These are phyloP conservation scores for Cordyceps tenuipes DNA, from an alignment of 2,329 filamentous ascomycete species.

Conservation along the genomic window DNA sequence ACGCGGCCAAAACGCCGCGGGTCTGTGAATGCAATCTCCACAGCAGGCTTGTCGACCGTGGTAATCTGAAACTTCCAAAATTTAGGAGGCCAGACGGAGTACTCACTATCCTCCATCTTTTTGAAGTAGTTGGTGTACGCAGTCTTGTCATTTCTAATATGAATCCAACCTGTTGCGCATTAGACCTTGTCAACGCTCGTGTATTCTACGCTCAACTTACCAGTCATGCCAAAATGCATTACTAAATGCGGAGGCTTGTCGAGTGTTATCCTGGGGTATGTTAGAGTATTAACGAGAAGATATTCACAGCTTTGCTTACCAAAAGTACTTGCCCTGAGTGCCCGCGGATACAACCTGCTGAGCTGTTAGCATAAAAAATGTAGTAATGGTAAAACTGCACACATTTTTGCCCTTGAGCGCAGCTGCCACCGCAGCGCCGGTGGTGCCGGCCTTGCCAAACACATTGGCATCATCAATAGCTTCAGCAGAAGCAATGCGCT, in stretches of 20 bases:
- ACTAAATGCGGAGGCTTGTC: constrained; percentile 76
- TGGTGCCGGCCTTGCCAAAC: constrained; percentile 85
- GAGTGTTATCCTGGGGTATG: constrained; percentile 37
- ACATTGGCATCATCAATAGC: constrained; percentile 75
- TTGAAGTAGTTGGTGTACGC: constrained; percentile 79
- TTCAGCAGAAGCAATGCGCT: constrained; percentile 61
- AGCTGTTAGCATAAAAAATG: constrained; percentile 1
- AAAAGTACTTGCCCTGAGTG: constrained; percentile 96
- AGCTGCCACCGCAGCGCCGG: constrained; percentile 62
- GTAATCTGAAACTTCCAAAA: constrained; percentile 81
- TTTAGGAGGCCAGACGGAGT: constrained; percentile 72
- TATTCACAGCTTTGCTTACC: constrained; percentile 35
- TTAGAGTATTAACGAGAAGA: not conserved
- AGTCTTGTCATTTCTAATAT: constrained; percentile 71
- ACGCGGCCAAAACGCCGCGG: constrained; percentile 70
- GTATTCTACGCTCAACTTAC: constrained; percentile 21
- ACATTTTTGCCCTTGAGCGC: constrained; percentile 66
- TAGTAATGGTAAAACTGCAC: not conserved
- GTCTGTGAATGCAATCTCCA: constrained; percentile 75
- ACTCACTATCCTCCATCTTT: constrained; percentile 51
- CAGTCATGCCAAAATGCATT: constrained; percentile 76
- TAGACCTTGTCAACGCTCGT: not conserved
- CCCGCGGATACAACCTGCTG: constrained; percentile 53
- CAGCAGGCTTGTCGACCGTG: constrained; percentile 43
- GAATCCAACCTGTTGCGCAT: constrained; percentile 60